phyloP scores from a whole-genome alignment of 1,139 yeast genomes.

The Tardiomyces digboiensis region DNA sequence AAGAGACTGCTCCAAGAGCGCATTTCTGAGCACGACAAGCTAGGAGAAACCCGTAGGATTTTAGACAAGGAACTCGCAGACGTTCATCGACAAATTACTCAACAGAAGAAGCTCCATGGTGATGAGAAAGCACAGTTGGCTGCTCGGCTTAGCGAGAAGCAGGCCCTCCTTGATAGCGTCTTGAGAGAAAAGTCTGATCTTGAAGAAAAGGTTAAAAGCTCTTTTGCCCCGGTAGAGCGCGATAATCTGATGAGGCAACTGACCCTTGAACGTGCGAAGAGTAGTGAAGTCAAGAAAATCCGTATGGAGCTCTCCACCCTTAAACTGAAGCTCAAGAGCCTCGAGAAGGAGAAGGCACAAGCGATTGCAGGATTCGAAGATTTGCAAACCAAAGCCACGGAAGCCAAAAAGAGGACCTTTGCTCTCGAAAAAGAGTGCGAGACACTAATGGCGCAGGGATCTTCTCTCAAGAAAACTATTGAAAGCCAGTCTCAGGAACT shows the following conservation, averaged over 20 bases:
- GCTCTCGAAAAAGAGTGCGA: not conserved
- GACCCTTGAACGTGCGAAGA: conserved; percentile 14
- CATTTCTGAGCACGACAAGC: conserved; percentile 17
- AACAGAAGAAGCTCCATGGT: conserved; percentile 3
- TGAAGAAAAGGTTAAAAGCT: not conserved
- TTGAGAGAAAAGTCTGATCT: not conserved
- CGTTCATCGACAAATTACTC: conserved; percentile 5
- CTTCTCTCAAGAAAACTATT: not conserved
- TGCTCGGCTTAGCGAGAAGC: conserved; percentile 1
- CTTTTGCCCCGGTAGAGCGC: conserved; percentile 12
- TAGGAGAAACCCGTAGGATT: conserved; percentile 15
- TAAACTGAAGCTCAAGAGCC: conserved; percentile 33
- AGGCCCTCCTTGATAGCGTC: not conserved
- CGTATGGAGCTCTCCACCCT: conserved; percentile 24
- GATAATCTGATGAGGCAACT: conserved; percentile 14
- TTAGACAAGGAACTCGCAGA: conserved; percentile 16
- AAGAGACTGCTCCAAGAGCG: conserved; percentile 20
- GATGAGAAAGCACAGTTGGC: conserved; percentile 13
- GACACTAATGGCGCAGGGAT: not conserved
- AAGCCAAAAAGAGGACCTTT: not conserved
- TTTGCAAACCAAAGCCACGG: not conserved
- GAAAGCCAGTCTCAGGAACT: not conserved
- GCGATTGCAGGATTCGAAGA: not conserved
- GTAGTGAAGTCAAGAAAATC: conserved; percentile 12
- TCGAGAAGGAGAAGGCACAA: conserved; percentile 4